Percentiles rank a stretch among this genome's conserved stretches.
These are phyloP conservation scores for Amaranthus hypochondriacus DNA, from an alignment of 148 eudicot genomes.

Conservation along the genomic window DNA sequence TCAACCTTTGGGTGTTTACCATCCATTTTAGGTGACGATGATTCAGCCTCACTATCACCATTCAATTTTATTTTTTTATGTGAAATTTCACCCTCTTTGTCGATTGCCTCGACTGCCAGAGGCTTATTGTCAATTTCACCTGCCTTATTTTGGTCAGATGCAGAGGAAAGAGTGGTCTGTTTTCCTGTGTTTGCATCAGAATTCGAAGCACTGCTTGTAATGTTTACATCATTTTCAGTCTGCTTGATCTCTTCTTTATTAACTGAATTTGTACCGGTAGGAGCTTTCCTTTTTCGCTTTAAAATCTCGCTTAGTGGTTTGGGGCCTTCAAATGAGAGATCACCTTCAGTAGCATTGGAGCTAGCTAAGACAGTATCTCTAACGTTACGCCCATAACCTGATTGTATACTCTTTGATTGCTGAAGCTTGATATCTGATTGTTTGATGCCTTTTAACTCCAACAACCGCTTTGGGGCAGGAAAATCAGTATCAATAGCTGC, in stretches of 20 bases:
- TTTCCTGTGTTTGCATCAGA: slow-evolving; percentile 17
- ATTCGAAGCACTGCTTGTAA: not conserved
- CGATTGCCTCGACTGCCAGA: slow-evolving; percentile 15
- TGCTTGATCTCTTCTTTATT: slow-evolving; percentile 24
- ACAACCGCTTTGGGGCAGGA: slow-evolving; percentile 59
- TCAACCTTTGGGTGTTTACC: slow-evolving; percentile 27
- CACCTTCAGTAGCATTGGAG: slow-evolving; percentile 36
- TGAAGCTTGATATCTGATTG: slow-evolving; percentile 30
- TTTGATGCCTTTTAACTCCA: slow-evolving; percentile 55
- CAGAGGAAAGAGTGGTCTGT: slow-evolving; percentile 5
- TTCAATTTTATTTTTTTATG: slow-evolving; percentile 28
- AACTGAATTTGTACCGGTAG: slow-evolving; percentile 11
- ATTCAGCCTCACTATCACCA: slow-evolving; percentile 26
- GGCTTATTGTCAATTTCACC: slow-evolving; percentile 25
- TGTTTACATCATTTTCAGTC: slow-evolving; percentile 10
- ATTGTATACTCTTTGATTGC: slow-evolving; percentile 27
- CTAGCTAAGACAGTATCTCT: slow-evolving; percentile 35
- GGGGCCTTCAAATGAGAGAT: slow-evolving; percentile 74
- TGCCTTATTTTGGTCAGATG: slow-evolving; percentile 15
- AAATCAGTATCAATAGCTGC: slow-evolving; percentile 32
- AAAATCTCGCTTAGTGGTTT: slow-evolving; percentile 88
- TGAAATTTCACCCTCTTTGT: slow-evolving; percentile 27
- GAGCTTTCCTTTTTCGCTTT: slow-evolving; percentile 57
- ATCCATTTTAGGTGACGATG: slow-evolving; percentile 16
- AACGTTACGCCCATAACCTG: slow-evolving; percentile 49